A percentile compares a stretch with the other conserved stretches of the same genome.
Evolutionary conservation across 352 stramenopile genomes (phyloP).

Genomic region (Globisporangium megalacanthum): DNA sequence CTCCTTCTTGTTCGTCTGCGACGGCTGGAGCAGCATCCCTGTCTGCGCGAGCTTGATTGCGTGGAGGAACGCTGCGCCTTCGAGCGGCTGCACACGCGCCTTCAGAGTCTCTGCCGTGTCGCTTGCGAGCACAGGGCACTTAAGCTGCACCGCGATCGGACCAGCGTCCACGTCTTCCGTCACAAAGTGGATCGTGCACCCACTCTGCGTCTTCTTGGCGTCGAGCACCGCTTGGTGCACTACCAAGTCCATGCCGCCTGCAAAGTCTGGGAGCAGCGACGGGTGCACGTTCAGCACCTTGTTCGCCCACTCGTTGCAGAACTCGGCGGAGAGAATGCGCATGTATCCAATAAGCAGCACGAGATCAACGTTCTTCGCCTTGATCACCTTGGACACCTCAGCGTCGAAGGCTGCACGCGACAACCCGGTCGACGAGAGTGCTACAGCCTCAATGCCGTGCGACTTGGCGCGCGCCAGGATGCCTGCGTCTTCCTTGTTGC

Average conservation of each 20-base stretch:
- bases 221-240: slow-evolving; percentile 98
- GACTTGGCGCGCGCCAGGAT: slow-evolving; percentile 94
- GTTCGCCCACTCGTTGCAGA: slow-evolving; percentile 93
- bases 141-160: slow-evolving; percentile 97
- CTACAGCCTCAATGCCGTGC: slow-evolving; percentile 64
- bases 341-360: slow-evolving; percentile 99
- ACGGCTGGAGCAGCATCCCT: slow-evolving; percentile 39
- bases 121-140: slow-evolving; percentile 83
- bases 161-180: slow-evolving; percentile 97
- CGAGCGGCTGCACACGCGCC: slow-evolving; percentile 94
- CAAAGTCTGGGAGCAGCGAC: slow-evolving; percentile 98
- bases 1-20: slow-evolving; percentile 63
- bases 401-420: slow-evolving; percentile 93
- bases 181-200: slow-evolving; percentile 99
- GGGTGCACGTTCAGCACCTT: slow-evolving; percentile 99
- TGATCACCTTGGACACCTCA: slow-evolving; percentile 91
- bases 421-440: slow-evolving; percentile 69
- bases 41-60: slow-evolving; percentile 80
- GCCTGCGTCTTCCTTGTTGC: slow-evolving; percentile 90
- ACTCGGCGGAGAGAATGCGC: slow-evolving; percentile 96
- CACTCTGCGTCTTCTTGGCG: slow-evolving; percentile 92
- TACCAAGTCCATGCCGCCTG: slow-evolving; percentile 99
- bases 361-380: slow-evolving; percentile 92
- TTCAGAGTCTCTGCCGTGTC: slow-evolving; percentile 96
- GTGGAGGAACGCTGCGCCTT: slow-evolving; percentile 92